phyloP scores from a whole-genome alignment of 2,329 filamentous ascomycete species.

The Claviceps arundinis region DNA sequence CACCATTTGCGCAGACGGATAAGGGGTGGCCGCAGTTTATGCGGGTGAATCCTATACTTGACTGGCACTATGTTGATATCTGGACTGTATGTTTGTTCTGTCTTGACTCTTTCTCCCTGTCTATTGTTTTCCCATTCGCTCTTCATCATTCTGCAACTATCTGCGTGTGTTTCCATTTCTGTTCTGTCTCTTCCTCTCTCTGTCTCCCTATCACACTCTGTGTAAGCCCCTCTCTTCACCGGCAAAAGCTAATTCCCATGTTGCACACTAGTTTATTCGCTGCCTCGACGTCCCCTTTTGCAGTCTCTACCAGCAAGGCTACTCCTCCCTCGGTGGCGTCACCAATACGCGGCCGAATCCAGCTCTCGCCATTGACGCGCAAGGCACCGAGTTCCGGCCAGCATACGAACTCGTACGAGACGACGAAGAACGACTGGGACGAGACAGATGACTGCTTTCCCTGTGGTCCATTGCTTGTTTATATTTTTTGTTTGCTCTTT shows the following conservation, averaged over 20 bases:
- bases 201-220: not conserved
- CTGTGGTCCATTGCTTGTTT: not conserved
- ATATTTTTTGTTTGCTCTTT: too few species aligned
- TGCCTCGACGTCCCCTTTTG: slow-evolving; percentile 75
- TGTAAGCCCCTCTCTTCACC: too few species aligned
- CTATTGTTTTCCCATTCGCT: not conserved
- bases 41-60: slow-evolving; percentile 87
- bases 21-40: slow-evolving; percentile 84
- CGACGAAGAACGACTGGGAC: slow-evolving; percentile 64
- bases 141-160: too few species aligned
- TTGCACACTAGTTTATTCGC: slow-evolving; percentile 52
- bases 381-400: slow-evolving; percentile 42
- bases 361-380: slow-evolving; percentile 35
- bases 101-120: not conserved
- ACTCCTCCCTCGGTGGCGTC: slow-evolving; percentile 83
- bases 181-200: not conserved
- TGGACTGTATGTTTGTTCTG: slow-evolving; percentile 53
- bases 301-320: slow-evolving; percentile 72
- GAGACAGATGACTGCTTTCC: slow-evolving; percentile 36
- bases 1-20: slow-evolving; percentile 79
- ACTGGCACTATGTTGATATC: slow-evolving; percentile 93
- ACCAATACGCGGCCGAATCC: slow-evolving; percentile 87
- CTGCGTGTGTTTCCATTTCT: not conserved
- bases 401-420: slow-evolving; percentile 67
- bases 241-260: too few species aligned